Evolutionary conservation across 345 rosid species (phyloP).

Genomic region (Eucalyptus decipiens): DNA sequence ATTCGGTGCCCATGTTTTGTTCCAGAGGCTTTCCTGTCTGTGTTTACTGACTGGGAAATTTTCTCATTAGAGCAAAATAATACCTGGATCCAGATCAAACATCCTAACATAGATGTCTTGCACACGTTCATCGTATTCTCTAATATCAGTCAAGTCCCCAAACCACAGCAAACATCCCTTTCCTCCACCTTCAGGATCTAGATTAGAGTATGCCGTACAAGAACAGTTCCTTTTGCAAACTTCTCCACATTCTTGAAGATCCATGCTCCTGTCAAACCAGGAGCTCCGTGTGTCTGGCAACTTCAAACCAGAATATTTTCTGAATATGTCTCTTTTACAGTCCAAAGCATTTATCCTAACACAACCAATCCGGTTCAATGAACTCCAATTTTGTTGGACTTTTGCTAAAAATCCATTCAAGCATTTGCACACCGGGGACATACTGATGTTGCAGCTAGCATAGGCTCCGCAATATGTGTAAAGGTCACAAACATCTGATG

Average conservation of each 20-base stretch:
- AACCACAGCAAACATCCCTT: conserved; percentile 39
- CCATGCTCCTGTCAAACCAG: conserved; percentile 1
- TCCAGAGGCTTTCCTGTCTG: not conserved
- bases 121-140: not conserved
- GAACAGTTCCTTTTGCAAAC: conserved; percentile 27
- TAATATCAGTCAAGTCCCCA: conserved; percentile 19
- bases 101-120: not conserved
- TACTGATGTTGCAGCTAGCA: conserved; percentile 5
- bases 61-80: not conserved
- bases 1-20: not conserved
- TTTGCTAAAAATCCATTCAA: conserved; percentile 19
- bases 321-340: conserved; percentile 20
- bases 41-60: not conserved
- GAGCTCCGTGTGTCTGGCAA: conserved; percentile 22
- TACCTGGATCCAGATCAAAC: not conserved
- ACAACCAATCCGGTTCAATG: conserved; percentile 20
- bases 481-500: conserved; percentile 28
- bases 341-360: conserved; percentile 11
- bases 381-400: conserved; percentile 6
- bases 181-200: conserved; percentile 15
- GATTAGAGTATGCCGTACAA: conserved; percentile 27
- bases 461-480: not conserved
- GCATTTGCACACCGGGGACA: conserved; percentile 15
- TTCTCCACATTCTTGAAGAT: conserved; percentile 10
- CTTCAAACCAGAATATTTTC: conserved; percentile 3